Base-by-base conservation (phyloP, 768 basidiomycete genomes). In the Psilocybe subaeruginosa region DNA sequence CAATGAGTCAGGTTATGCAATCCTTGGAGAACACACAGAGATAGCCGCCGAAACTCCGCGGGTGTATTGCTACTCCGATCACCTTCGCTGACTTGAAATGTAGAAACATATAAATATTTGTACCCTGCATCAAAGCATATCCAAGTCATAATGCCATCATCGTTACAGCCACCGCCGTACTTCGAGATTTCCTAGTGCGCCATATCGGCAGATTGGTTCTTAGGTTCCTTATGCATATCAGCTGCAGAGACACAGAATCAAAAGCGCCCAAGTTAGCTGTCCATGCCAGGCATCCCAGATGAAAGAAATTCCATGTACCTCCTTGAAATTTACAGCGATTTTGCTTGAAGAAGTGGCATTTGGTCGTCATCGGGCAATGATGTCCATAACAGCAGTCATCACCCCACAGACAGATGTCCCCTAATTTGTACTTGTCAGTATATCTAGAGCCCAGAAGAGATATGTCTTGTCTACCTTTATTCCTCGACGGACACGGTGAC, bases 271-370 rank as follows among this genome's bases (percentile, higher is more conserved):
- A 51, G 65, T 70, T 52, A 65, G 67, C 64, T 59, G 63, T 64
- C 52, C 54, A 49, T 54, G 27, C n/a, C 19, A 37, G 5, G 51
- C 35, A 17, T 55, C 41, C 51, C 31, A 48, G 48, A 62, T 35
- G 11, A 19, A n/a, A 19, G 48, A 41, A 46, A 43, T 43, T 6
- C 29, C 31, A 77, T 77, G 62, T 62, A 89, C 88, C 77, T 71
- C 83, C 87, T 63, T 76, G 70, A 72, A 89, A 90, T 70, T 84
- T 88, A 72, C 88, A 89, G 58, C 74, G 82, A 17, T 82, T 82
- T 50, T 80, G 75, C 76, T 83, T 85, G 64, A 81, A 72, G 69
- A 76, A 83, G 54, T 74, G 75, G 69, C 82, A 84, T 41, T 77
- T 78, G 5, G 72, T 69, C 17, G 69, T 70, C 51, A 70, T 76